Base-by-base conservation (phyloP, 139 green algal species). In the Mesostigma viride region DNA sequence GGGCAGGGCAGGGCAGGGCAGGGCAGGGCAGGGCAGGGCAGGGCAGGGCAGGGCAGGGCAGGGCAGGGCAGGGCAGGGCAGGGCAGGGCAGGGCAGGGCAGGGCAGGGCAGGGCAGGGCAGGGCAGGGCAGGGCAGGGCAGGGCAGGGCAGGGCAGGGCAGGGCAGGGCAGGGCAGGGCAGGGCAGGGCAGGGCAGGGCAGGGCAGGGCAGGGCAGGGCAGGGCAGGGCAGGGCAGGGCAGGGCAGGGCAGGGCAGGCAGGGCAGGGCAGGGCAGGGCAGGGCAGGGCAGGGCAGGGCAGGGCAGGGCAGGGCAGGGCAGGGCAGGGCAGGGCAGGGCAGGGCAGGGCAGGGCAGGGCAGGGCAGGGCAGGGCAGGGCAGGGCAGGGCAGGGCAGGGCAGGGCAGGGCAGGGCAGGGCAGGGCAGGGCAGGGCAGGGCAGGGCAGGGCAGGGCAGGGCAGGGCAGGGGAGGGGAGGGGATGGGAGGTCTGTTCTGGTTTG, bases 231-330 rank as follows among this genome's bases (percentile, higher is more conserved):
- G n/a, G n/a, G n/a, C n/a, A n/a, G n/a, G n/a, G n/a, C n/a, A n/a
- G n/a, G n/a, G n/a, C n/a, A n/a, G n/a, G n/a, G n/a, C n/a, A n/a
- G n/a, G n/a, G n/a, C n/a, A n/a, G n/a, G n/a, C n/a, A n/a, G n/a
- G n/a, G n/a, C n/a, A n/a, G 31, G 62, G 65, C 2, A 69, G 35
- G 30, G 3, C 62, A 36, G 44, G 62, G 30, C 36, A 69, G 62
- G 47, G 26, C 31, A 3, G 31, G 36, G 47, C 62, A 65, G 62
- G 30, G 30, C 2, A 65, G 47, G 36, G 28, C 30, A 35, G 44
- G 47, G 3, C 62, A 65, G 62, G 47, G 65, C 30, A 35, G 62
- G 47, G 30, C 62, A 65, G 35, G 47, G 3, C 31, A 40, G 62
- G 47, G 65, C 62, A 65, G 44, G 30, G 26, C 47, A 65, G 44